Base-by-base conservation (phyloP, 1,284 basidiomycete species). In the Apiotrichum domesticum region DNA sequence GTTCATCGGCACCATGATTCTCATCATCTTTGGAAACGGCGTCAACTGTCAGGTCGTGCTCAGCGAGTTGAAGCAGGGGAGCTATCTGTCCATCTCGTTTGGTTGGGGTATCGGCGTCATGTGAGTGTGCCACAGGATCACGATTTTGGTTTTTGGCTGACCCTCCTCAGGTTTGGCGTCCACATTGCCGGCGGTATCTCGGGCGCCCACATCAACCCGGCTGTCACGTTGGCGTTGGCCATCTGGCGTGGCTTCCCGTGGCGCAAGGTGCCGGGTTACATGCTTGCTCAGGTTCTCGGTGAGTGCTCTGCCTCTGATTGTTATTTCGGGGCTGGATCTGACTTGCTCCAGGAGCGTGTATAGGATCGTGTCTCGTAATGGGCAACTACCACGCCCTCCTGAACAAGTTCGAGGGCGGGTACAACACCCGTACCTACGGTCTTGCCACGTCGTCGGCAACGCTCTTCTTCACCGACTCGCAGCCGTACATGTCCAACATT, bases 231-330 rank as follows among this genome's bases (percentile, higher is more conserved):
- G 29, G 35, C 59, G 3, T 40, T 63, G 21, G 65, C 65, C 2
- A 32, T 53, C 21, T 67, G 63, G 49, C 52, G 64, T n/a, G 58
- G 61, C 11, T 72, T 73, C 56, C 70, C 71, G 2, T 72, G 70
- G 71, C 45, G 56, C 11, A 72, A 70, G 54, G 66, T 65, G 0
- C 70, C 70, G 0, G 64, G 63, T 0, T 73, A 72, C 59, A 35
- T 57, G 13, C 21, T 70, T 3, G 68, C 66, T 3, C 71, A 73
- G 55, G 52, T 67, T 4, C 49, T 67, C 21, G 71, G 47, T 49
- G 15, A 13, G 47, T 49, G 6, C 9, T 7, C 21, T 21, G 21
- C 37, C 37, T 39, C 37, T 39, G 8, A 39, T 7, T 13, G 37
- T 8, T 39, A 39, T 7, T 7, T 8, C 37, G 37, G 13, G 37